Conservation (phyloP, 768 basidiomycete species). For the Psilocybe azurescens region DNA sequence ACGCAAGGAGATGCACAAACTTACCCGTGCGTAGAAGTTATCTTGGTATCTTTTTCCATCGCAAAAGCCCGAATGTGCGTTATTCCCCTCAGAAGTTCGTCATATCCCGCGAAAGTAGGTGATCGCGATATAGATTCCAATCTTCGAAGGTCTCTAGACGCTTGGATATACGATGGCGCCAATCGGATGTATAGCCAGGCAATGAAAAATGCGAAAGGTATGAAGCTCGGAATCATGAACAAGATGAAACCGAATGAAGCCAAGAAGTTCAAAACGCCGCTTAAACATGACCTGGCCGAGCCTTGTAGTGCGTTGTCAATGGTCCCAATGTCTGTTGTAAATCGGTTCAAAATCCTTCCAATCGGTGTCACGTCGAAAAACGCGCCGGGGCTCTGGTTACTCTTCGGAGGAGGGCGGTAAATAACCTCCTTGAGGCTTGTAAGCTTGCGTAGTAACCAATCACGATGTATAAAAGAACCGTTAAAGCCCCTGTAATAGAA, state of each 20-base stretch:
- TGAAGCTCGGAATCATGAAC: slow-evolving; percentile 65
- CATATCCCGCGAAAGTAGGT: slow-evolving; percentile 76
- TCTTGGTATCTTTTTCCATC: slow-evolving; percentile 74
- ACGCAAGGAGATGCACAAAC: background rate
- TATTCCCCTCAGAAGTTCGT: slow-evolving; percentile 71
- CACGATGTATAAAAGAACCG: slow-evolving; percentile 58
- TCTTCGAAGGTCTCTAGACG: slow-evolving; percentile 70
- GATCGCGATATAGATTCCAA: slow-evolving; percentile 71
- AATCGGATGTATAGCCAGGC: slow-evolving; percentile 72
- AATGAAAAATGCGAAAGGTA: slow-evolving; percentile 69
- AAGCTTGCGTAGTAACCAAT: slow-evolving; percentile 74
- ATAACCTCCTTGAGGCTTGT: slow-evolving; percentile 67
- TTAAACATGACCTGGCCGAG: slow-evolving; percentile 59
- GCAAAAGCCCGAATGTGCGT: slow-evolving; percentile 74
- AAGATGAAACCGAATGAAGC: slow-evolving; percentile 70
- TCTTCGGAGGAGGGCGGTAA: slow-evolving; percentile 55
- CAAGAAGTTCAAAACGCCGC: slow-evolving; percentile 63
- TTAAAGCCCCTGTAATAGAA: slow-evolving; percentile 60
- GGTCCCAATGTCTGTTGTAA: slow-evolving; percentile 78
- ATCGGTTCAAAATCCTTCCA: slow-evolving; percentile 80
- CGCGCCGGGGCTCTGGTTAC: slow-evolving; percentile 68
- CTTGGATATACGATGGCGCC: slow-evolving; percentile 62
- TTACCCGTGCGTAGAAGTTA: slow-evolving; percentile 60
- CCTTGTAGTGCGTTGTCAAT: slow-evolving; percentile 68
- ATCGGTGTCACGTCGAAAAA: slow-evolving; percentile 80